phyloP scores from a whole-genome alignment of 1,284 basidiomycete species.

The Phlebopus sp. region DNA sequence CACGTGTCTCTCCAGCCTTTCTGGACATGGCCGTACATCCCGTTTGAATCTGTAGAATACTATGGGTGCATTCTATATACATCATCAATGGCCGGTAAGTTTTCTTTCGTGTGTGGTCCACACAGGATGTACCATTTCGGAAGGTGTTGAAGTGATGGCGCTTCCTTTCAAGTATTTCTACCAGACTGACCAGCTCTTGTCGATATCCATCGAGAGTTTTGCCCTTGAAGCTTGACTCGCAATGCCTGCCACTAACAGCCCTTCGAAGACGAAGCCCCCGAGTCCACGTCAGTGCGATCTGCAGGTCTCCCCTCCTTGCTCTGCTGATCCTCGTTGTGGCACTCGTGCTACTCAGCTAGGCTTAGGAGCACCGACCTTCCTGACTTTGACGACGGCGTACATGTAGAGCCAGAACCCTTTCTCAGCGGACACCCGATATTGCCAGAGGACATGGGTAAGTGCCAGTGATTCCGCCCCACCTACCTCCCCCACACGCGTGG shows the following conservation, averaged over 20 bases:
- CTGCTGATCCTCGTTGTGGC: neutral
- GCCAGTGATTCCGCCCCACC: neutral
- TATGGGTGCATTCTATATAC: too few relatives aligned
- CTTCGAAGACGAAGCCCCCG: constrained; percentile 14
- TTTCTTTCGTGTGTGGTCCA: too few relatives aligned
- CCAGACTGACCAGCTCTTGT: neutral
- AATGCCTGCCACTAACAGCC: neutral
- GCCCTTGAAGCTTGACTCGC: too few relatives aligned
- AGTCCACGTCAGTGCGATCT: constrained; percentile 24
- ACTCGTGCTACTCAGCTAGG: constrained; percentile 16
- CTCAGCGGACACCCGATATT: constrained; percentile 30
- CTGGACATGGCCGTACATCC: neutral
- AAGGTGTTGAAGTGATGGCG: too few relatives aligned
- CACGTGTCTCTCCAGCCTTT: neutral
- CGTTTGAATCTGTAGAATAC: neutral
- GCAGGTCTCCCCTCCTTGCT: neutral
- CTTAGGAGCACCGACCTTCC: constrained; percentile 28
- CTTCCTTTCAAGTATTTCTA: too few relatives aligned
- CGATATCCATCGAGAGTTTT: too few relatives aligned
- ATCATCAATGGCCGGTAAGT: too few relatives aligned
- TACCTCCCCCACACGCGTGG: neutral
- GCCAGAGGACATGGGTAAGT: constrained; percentile 30
- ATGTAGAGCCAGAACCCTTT: constrained; percentile 15
- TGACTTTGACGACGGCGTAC: constrained; percentile 10
- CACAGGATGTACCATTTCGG: too few relatives aligned